phyloP scores from a whole-genome alignment of 2,329 filamentous ascomycete genomes.

The Colletotrichum eremochloae region DNA sequence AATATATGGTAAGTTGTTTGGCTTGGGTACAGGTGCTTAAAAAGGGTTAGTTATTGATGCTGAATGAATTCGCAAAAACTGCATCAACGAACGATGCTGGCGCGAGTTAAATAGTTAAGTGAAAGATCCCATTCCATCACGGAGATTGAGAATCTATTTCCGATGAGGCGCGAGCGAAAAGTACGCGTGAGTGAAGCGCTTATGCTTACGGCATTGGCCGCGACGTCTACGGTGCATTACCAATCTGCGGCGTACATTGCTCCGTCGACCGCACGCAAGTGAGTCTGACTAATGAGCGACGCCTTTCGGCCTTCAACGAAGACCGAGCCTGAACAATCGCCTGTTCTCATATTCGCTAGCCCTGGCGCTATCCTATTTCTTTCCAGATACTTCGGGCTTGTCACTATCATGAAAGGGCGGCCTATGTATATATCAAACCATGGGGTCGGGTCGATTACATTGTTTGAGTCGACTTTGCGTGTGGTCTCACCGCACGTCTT shows the following conservation, averaged over 20 bases:
- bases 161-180: background rate
- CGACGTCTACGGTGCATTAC: background rate
- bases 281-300: background rate
- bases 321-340: background rate
- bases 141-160: background rate
- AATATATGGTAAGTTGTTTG: background rate
- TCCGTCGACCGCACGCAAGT: background rate
- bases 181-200: background rate
- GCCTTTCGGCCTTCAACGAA: constrained; percentile 6
- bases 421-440: background rate
- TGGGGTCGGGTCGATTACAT: background rate
- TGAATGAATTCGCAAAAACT: background rate
- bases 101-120: background rate
- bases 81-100: too few species aligned
- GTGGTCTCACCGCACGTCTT: background rate
- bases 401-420: background rate
- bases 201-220: too few species aligned
- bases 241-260: background rate
- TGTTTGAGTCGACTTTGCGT: background rate
- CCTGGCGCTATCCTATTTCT: background rate
- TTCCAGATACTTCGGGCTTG: background rate
- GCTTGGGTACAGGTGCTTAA: too few species aligned
- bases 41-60: background rate
- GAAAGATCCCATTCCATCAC: background rate
- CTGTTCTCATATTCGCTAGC: background rate